phyloP scores from a whole-genome alignment of 2,329 filamentous ascomycete species.

The Verticillium longisporum region DNA sequence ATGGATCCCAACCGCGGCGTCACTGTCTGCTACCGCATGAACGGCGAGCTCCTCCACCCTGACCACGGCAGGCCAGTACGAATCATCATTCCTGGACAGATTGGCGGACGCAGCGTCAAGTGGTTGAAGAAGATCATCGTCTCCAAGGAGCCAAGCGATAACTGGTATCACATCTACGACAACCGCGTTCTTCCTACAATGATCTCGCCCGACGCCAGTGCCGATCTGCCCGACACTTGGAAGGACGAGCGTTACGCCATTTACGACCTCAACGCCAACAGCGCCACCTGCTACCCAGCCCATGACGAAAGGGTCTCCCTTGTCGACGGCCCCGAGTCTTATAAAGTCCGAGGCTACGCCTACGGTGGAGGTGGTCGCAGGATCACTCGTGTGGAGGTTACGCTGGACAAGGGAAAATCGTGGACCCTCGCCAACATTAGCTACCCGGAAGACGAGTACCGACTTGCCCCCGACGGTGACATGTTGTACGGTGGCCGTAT shows the following conservation, averaged over 20 bases:
- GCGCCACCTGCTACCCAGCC: slow-evolving; percentile 70
- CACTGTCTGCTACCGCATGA: slow-evolving; percentile 87
- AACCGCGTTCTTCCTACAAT: slow-evolving; percentile 85
- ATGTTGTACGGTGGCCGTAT: slow-evolving; percentile 68
- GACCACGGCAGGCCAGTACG: slow-evolving; percentile 84
- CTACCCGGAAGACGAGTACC: slow-evolving; percentile 82
- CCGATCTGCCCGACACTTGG: slow-evolving; percentile 71
- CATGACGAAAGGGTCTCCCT: slow-evolving; percentile 64
- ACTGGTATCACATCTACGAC: slow-evolving; percentile 95
- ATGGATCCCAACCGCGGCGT: slow-evolving; percentile 78
- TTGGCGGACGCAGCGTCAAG: slow-evolving; percentile 87
- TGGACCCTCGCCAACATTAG: slow-evolving; percentile 73
- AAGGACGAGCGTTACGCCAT: slow-evolving; percentile 87
- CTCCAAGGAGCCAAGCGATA: slow-evolving; percentile 73
- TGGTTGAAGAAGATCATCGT: slow-evolving; percentile 81
- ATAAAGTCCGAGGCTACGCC: slow-evolving; percentile 72
- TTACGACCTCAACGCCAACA: slow-evolving; percentile 86
- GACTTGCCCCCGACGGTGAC: slow-evolving; percentile 49
- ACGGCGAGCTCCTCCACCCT: slow-evolving; percentile 70
- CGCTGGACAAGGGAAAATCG: slow-evolving; percentile 72
- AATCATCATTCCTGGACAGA: slow-evolving; percentile 81
- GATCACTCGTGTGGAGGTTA: slow-evolving; percentile 76
- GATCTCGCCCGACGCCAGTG: slow-evolving; percentile 74
- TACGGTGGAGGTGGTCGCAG: slow-evolving; percentile 83
- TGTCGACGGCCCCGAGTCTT: slow-evolving; percentile 31